These are phyloP conservation scores for Fusarium tupiense DNA, from an alignment of 2,329 filamentous ascomycete species.

Conservation along the genomic window DNA sequence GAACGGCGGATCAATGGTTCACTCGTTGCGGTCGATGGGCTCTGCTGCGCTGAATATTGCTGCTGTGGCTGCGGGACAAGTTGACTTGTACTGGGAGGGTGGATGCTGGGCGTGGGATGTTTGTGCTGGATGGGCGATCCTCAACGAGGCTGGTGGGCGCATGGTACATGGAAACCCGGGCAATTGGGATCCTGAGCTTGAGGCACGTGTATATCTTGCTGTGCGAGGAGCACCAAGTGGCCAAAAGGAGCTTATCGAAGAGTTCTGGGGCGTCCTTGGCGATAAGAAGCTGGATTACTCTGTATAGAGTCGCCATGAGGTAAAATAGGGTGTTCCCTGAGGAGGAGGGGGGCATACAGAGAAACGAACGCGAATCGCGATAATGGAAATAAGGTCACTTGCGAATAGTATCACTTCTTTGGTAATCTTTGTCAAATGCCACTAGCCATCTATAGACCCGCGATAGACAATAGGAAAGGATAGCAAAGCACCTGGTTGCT, in stretches of 20 bases:
- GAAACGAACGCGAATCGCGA: not conserved
- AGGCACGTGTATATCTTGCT: constrained; percentile 70
- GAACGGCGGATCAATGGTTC: constrained; percentile 78
- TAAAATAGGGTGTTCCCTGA: not conserved
- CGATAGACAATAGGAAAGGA: constrained; percentile 26
- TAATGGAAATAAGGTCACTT: not conserved
- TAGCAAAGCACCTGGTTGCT: constrained; percentile 33
- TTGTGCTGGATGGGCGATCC: constrained; percentile 81
- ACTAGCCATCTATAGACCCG: constrained; percentile 24
- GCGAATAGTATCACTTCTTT: constrained; percentile 5
- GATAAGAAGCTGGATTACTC: constrained; percentile 62
- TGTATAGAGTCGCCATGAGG: constrained; percentile 23
- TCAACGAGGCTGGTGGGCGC: constrained; percentile 77
- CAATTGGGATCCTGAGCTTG: constrained; percentile 71
- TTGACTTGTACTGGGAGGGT: constrained; percentile 84
- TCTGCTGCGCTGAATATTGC: constrained; percentile 81
- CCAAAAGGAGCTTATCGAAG: constrained; percentile 69
- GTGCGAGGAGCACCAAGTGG: constrained; percentile 68
- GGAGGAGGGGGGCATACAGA: not conserved
- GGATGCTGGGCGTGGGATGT: constrained; percentile 90
- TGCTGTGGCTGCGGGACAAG: constrained; percentile 73
- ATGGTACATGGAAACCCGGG: constrained; percentile 80
- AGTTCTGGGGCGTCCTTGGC: constrained; percentile 71
- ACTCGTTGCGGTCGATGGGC: constrained; percentile 75
- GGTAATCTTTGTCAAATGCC: constrained; percentile 27